Evolutionary conservation across 2,329 filamentous ascomycete genomes (phyloP).

Genomic region (Penicillium sp.): DNA sequence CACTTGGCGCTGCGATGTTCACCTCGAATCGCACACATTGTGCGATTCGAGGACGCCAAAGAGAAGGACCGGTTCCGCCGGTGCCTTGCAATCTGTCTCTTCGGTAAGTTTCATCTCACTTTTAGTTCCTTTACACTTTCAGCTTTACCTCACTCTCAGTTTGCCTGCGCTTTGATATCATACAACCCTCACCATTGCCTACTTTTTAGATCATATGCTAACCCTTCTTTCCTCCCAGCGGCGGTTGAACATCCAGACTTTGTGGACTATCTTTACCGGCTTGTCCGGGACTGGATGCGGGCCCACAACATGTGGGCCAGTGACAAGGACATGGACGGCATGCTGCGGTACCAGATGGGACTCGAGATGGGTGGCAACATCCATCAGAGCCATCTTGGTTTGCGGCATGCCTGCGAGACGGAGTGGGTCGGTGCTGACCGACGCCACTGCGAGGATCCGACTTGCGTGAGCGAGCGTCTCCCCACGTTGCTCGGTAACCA

Average conservation of each 20-base stretch:
- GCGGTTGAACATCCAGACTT: conserved; percentile 21
- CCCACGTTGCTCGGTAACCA: conserved; percentile 14
- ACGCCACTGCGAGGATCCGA: conserved; percentile 21
- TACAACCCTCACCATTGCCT: neutral
- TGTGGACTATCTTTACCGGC: conserved; percentile 27
- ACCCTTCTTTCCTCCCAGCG: conserved; percentile 11
- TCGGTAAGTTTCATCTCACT: conserved; percentile 18
- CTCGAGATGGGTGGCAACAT: conserved; percentile 20
- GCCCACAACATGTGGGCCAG: neutral
- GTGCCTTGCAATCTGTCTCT: conserved; percentile 26
- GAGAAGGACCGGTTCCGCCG: conserved; percentile 31
- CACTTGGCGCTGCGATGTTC: conserved; percentile 19
- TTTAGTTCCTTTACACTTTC: neutral
- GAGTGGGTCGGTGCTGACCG: conserved; percentile 27
- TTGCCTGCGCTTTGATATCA: neutral
- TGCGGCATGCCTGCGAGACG: conserved; percentile 26
- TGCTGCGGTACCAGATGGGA: conserved; percentile 21
- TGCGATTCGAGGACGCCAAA: conserved; percentile 20
- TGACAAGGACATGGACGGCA: conserved; percentile 15
- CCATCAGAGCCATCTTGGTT: conserved; percentile 10
- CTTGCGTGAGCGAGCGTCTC: conserved; percentile 20
- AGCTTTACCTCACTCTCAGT: neutral
- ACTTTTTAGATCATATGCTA: neutral
- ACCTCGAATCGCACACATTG: conserved; percentile 11
- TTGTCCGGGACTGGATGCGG: conserved; percentile 28